Conservation (phyloP, 176 grass and related monocot genomes). For the Triticum urartu region DNA sequence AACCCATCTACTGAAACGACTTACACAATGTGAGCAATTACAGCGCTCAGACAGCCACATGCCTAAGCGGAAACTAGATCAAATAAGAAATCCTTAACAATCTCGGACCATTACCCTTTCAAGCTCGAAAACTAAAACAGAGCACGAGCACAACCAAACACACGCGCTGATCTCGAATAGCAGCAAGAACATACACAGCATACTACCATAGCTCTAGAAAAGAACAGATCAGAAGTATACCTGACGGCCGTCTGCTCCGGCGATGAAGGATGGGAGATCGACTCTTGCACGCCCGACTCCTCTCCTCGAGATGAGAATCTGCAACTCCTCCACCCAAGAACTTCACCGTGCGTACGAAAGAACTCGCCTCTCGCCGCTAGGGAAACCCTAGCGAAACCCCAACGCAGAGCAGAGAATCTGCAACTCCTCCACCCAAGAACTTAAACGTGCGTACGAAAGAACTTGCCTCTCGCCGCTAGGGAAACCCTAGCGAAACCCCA, state of each 20-base stretch:
- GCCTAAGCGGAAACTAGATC: neutral
- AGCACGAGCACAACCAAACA: too few species aligned
- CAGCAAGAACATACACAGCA: neutral
- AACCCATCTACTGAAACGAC: too few species aligned
- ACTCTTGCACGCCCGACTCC: neutral
- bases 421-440: neutral
- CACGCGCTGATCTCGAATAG: neutral
- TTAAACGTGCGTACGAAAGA: neutral
- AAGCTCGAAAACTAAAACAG: neutral
- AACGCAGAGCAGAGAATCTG: too few species aligned
- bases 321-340: too few species aligned
- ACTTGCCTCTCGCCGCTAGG: neutral
- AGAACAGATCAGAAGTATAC: neutral
- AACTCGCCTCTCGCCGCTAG: neutral
- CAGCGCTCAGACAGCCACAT: neutral
- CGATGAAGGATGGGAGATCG: neutral
- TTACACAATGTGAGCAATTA: neutral
- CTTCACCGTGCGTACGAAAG: too few species aligned
- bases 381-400: slow-evolving; percentile 1
- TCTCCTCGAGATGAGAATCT: too few species aligned
- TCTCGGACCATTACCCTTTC: neutral
- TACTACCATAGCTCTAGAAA: neutral
- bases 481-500: slow-evolving; percentile 1
- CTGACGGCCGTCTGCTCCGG: neutral
- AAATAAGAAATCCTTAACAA: neutral